A percentile compares a stretch with the other conserved stretches of the same genome.
These are phyloP conservation scores for Tetragonia tetragonoides DNA, from an alignment of 148 eudicot genomes.

Conservation along the genomic window DNA sequence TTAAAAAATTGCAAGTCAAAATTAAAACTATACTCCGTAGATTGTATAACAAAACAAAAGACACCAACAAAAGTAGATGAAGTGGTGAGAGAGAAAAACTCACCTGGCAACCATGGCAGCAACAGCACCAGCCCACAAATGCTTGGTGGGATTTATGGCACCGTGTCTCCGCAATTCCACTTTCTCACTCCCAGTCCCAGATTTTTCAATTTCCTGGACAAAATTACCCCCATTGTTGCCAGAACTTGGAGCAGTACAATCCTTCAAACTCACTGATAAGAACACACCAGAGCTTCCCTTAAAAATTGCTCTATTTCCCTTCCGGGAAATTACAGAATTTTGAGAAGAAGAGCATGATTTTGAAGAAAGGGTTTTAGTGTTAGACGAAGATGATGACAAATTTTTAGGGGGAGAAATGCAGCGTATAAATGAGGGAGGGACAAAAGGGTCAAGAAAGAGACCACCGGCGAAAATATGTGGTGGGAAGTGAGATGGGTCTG, in stretches of 20 bases:
- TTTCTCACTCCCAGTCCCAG: conserved; percentile 20
- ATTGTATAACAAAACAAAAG: neutral
- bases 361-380: neutral
- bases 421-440: conserved; percentile 47
- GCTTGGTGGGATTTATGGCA: conserved; percentile 76
- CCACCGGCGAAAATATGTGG: conserved; percentile 39
- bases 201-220: conserved; percentile 1
- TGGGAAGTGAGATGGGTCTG: neutral
- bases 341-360: neutral
- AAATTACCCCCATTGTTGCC: conserved; percentile 14
- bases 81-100: neutral
- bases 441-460: conserved; percentile 51
- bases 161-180: conserved; percentile 33
- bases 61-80: neutral
- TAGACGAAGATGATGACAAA: neutral
- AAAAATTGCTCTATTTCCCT: neutral
- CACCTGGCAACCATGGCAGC: conserved; percentile 97
- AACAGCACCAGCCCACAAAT: conserved; percentile 88
- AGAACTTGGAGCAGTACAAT: conserved; percentile 23
- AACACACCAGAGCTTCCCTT: conserved; percentile 31
- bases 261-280: conserved; percentile 57
- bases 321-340: conserved; percentile 13
- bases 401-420: conserved; percentile 18
- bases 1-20: neutral
- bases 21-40: neutral